phyloP scores from a whole-genome alignment of 495 filamentous ascomycete species.

The Neurospora sp. region DNA sequence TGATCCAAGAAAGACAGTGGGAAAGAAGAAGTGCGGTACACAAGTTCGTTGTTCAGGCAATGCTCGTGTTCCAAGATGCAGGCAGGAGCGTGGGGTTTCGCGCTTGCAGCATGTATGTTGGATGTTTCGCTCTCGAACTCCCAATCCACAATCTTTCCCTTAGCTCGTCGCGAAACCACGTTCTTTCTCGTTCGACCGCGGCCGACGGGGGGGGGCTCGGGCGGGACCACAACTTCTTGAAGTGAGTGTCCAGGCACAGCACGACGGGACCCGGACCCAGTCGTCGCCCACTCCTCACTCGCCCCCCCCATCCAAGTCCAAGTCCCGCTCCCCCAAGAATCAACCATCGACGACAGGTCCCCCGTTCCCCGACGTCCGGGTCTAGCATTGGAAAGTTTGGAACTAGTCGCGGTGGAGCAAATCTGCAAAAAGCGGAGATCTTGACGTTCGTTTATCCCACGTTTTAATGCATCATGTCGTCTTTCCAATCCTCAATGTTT shows the following conservation, averaged over 20 bases:
- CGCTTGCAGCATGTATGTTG: background rate
- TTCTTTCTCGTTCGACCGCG: background rate
- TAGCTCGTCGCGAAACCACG: background rate
- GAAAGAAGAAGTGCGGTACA: conserved; percentile 2
- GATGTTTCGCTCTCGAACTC: background rate
- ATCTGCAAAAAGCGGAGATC: conserved; percentile 12
- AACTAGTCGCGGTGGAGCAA: background rate
- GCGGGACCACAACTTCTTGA: background rate
- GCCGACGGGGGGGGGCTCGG: background rate
- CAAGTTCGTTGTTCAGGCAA: background rate
- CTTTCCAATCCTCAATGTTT: background rate
- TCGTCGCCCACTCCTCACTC: background rate
- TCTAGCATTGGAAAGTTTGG: background rate
- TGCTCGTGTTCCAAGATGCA: conserved; percentile 6
- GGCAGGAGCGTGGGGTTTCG: background rate
- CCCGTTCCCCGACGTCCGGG: background rate
- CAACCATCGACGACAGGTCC: background rate
- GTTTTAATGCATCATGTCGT: background rate
- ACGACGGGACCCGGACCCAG: background rate
- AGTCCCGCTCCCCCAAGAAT: background rate
- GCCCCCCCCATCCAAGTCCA: background rate
- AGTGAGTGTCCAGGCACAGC: background rate
- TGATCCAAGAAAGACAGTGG: background rate
- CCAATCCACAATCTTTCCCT: background rate
- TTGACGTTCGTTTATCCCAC: conserved; percentile 1